A percentile compares a stretch with the other conserved stretches of the same genome.
Evolutionary conservation across 495 filamentous ascomycete species (phyloP).

Genomic region (Endocarpon pusillum): DNA sequence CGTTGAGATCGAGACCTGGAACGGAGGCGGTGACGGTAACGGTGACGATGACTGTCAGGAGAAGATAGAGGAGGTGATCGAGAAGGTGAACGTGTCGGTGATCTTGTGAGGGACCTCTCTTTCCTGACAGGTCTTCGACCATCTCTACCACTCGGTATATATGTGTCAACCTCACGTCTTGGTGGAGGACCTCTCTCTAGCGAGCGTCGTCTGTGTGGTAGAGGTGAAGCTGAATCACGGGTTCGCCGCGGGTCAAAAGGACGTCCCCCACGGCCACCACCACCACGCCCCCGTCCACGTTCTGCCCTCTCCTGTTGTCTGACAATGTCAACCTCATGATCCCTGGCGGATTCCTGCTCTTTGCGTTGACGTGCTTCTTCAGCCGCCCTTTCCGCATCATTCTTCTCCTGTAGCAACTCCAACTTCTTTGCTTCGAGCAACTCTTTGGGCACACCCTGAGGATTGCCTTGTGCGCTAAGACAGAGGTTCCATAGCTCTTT

Average conservation of each 20-base stretch:
- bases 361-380: constrained; percentile 54
- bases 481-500: constrained; percentile 86
- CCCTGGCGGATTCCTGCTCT: constrained; percentile 42
- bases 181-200: constrained; percentile 27
- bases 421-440: constrained; percentile 89
- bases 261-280: constrained; percentile 31
- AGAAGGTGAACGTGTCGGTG: constrained; percentile 20
- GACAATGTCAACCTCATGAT: constrained; percentile 44
- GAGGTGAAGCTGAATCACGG: constrained; percentile 42
- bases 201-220: constrained; percentile 37
- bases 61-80: constrained; percentile 23
- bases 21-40: no score
- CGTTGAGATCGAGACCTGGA: constrained; percentile 16
- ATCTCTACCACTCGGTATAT: constrained; percentile 29
- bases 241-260: constrained; percentile 28
- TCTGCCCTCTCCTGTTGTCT: constrained; percentile 60
- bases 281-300: constrained; percentile 41
- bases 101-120: constrained; percentile 21
- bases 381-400: constrained; percentile 66
- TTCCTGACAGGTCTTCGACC: constrained; percentile 11
- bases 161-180: constrained; percentile 38
- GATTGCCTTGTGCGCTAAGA: constrained; percentile 73
- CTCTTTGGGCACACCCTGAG: constrained; percentile 85
- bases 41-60: constrained; percentile 19
- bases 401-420: constrained; percentile 86